Percentiles rank a stretch among this genome's conserved stretches.
These are phyloP conservation scores for Ophiostoma australiae DNA, from an alignment of 2,329 filamentous ascomycete species.

Conservation along the genomic window DNA sequence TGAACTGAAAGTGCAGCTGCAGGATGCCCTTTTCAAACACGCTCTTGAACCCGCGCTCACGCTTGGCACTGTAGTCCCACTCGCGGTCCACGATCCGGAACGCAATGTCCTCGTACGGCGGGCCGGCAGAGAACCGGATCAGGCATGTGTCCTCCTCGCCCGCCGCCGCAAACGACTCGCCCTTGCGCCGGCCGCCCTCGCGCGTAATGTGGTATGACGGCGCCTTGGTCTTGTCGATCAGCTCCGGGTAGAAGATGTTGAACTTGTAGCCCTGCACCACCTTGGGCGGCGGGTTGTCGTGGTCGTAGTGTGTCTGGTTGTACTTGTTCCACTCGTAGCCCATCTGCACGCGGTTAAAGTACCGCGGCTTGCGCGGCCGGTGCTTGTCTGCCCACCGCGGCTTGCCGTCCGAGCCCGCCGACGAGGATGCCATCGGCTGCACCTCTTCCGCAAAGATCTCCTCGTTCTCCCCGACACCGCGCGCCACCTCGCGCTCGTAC, in stretches of 20 bases:
- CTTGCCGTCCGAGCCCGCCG: slow-evolving; percentile 45
- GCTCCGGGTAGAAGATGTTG: slow-evolving; percentile 97
- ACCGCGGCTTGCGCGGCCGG: slow-evolving; percentile 83
- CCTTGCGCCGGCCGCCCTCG: slow-evolving; percentile 81
- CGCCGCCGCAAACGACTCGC: slow-evolving; percentile 87
- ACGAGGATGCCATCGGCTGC: slow-evolving; percentile 23
- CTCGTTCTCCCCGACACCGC: slow-evolving; percentile 87
- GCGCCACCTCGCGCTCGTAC: slow-evolving; percentile 88
- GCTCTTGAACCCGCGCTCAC: slow-evolving; percentile 89
- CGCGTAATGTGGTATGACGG: slow-evolving; percentile 95
- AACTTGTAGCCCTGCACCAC: slow-evolving; percentile 99
- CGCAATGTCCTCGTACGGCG: slow-evolving; percentile 93
- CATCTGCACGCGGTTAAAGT: slow-evolving; percentile 98
- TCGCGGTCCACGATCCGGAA: slow-evolving; percentile 97
- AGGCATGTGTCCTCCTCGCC: slow-evolving; percentile 96
- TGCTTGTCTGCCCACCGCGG: slow-evolving; percentile 81
- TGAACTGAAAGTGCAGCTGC: slow-evolving; percentile 97
- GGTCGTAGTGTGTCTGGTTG: slow-evolving; percentile 98
- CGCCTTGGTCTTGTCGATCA: slow-evolving; percentile 90
- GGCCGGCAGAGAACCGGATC: slow-evolving; percentile 90
- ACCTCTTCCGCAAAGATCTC: slow-evolving; percentile 94
- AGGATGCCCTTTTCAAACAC: slow-evolving; percentile 98
- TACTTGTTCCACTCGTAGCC: slow-evolving; percentile 99
- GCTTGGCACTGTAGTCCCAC: slow-evolving; percentile 97
- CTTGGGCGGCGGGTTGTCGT: slow-evolving; percentile 95